A percentile compares a stretch with the other conserved stretches of the same genome.
Evolutionary conservation across 805 yeast genomes (phyloP).

Genomic region (Pichia kluyveri): DNA sequence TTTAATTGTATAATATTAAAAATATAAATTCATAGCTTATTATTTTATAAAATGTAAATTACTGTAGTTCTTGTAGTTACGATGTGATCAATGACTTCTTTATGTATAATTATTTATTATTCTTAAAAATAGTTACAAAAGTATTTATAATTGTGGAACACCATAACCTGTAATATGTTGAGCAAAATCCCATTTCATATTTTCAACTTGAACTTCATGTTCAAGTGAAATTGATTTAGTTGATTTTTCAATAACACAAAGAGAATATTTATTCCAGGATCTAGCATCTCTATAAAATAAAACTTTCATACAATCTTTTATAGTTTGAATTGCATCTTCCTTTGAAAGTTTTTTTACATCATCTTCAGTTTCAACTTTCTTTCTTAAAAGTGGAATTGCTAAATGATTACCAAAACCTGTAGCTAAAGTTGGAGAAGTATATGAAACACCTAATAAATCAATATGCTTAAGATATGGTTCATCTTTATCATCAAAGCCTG

Average conservation of each 20-base stretch:
- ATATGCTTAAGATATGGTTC: slow-evolving; percentile 77
- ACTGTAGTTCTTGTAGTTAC: too few relatives aligned
- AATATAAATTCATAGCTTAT: background rate
- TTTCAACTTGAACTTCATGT: slow-evolving; percentile 55
- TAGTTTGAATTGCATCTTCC: slow-evolving; percentile 66
- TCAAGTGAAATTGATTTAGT: slow-evolving; percentile 46
- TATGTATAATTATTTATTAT: background rate
- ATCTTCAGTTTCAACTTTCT: slow-evolving; percentile 67
- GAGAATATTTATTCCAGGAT: slow-evolving; percentile 74
- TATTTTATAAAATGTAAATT: too few relatives aligned
- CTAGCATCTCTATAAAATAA: slow-evolving; percentile 95
- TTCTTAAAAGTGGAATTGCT: slow-evolving; percentile 87
- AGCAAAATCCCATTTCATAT: slow-evolving; percentile 88
- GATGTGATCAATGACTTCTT: too few relatives aligned
- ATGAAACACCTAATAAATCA: slow-evolving; percentile 86
- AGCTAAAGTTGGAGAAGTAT: slow-evolving; percentile 79
- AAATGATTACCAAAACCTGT: slow-evolving; percentile 96
- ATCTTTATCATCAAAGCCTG: slow-evolving; percentile 68
- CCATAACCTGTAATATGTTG: slow-evolving; percentile 87
- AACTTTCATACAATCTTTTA: slow-evolving; percentile 86
- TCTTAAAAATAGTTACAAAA: too few relatives aligned
- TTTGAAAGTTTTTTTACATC: slow-evolving; percentile 64
- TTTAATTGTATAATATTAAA: slow-evolving; percentile 13
- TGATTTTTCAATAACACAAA: slow-evolving; percentile 65
- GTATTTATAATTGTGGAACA: slow-evolving; percentile 21